These are phyloP conservation scores for Trametes cinnabarina DNA, from an alignment of 768 basidiomycete species.

Conservation along the genomic window DNA sequence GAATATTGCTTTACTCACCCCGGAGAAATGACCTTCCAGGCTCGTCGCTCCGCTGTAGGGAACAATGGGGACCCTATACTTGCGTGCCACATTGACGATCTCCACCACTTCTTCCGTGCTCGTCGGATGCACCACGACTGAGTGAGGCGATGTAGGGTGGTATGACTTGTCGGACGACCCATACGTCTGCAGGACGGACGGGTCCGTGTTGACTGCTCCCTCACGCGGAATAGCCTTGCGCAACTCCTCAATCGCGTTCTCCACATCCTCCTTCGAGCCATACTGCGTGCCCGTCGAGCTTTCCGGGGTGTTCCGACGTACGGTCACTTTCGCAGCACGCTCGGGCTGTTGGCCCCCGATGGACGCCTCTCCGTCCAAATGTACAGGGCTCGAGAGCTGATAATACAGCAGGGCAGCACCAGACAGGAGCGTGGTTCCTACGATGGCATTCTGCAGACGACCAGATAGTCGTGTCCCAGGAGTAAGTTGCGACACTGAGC, in stretches of 20 bases:
- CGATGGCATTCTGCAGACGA: not conserved
- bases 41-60: conserved; percentile 86
- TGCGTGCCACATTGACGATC: conserved; percentile 72
- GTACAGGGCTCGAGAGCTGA: not conserved
- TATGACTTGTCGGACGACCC: conserved; percentile 73
- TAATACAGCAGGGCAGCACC: not conserved
- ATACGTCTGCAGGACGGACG: conserved; percentile 48
- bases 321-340: conserved; percentile 5
- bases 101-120: conserved; percentile 82
- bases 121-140: conserved; percentile 52
- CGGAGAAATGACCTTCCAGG: conserved; percentile 83
- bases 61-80: conserved; percentile 72
- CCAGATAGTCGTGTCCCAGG: not conserved
- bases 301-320: not conserved
- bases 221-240: conserved; percentile 43
- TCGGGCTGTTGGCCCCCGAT: conserved; percentile 1
- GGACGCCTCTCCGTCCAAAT: conserved; percentile 12
- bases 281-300: conserved; percentile 32
- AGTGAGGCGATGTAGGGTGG: conserved; percentile 43
- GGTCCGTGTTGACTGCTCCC: conserved; percentile 50
- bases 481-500: not conserved
- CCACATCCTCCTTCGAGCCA: conserved; percentile 46
- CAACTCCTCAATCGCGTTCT: conserved; percentile 54
- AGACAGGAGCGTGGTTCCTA: not conserved
- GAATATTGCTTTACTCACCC: too few species aligned